A percentile compares a stretch with the other conserved stretches of the same genome.
These are phyloP conservation scores for Calocybe gangraenosa DNA, from an alignment of 768 basidiomycete species.

Conservation along the genomic window DNA sequence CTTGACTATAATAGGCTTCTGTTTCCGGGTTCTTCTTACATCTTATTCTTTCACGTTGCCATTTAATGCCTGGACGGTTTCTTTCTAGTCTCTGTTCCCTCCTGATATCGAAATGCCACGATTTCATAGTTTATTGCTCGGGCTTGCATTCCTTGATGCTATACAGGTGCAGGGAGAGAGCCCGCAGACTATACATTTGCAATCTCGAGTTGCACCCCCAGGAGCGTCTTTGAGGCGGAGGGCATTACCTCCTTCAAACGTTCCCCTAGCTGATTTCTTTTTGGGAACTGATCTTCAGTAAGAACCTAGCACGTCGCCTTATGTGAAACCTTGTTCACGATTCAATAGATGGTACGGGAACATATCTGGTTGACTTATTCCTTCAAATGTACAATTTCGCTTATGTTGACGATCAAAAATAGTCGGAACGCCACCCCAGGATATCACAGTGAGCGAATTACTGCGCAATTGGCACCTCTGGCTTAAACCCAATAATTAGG, in stretches of 20 bases:
- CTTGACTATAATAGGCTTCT: neutral
- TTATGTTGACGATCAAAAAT: neutral
- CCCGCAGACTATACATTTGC: constrained; percentile 24
- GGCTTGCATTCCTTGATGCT: neutral
- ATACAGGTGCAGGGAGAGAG: constrained; percentile 5
- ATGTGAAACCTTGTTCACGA: neutral
- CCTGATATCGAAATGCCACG: neutral
- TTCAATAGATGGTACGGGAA: constrained; percentile 52
- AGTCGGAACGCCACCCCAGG: constrained; percentile 55
- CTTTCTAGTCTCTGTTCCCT: no score
- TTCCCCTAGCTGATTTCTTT: constrained; percentile 50
- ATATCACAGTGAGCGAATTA: constrained; percentile 27
- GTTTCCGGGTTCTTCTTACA: neutral
- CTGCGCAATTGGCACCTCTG: neutral
- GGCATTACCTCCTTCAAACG: constrained; percentile 32
- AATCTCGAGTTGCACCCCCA: constrained; percentile 8
- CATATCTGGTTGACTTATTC: constrained; percentile 31
- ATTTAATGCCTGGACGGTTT: no score
- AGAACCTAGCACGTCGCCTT: constrained; percentile 11
- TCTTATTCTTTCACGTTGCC: neutral
- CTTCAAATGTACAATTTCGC: neutral
- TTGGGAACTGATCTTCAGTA: constrained; percentile 56
- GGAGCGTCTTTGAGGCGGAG: constrained; percentile 25
- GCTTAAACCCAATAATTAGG: constrained; percentile 25
- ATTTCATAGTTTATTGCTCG: constrained; percentile 1